Conservation (phyloP, 345 rosid species). For the Cardamine chenopodiifolia region DNA sequence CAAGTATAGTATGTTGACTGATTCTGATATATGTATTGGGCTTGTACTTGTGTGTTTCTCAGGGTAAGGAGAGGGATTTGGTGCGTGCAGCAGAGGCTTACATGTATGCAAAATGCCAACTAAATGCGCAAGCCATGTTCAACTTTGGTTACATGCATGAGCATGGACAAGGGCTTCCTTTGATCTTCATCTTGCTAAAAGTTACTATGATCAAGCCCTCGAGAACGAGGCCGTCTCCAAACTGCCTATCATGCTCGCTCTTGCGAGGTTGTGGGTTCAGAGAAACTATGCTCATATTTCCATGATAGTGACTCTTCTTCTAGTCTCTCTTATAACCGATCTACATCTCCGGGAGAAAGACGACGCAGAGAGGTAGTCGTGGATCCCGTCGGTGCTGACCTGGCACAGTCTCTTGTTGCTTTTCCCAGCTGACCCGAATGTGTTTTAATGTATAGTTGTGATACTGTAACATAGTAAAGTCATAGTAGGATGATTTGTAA, state of each 20-base stretch:
- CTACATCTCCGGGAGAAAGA: constrained; percentile 65
- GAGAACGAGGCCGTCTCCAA: constrained; percentile 68
- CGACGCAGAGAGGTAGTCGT: constrained; percentile 53
- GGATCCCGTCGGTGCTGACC: constrained; percentile 21
- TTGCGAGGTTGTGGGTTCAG: constrained; percentile 75
- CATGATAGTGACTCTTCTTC: constrained; percentile 67
- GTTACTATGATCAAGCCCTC: too few relatives aligned
- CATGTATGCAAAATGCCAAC: constrained; percentile 82
- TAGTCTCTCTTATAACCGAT: constrained; percentile 65
- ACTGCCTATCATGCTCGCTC: constrained; percentile 74
- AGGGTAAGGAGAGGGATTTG: constrained; percentile 82
- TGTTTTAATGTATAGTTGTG: too few relatives aligned
- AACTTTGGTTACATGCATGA: constrained; percentile 98
- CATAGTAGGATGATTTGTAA: neutral
- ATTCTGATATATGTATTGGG: too few relatives aligned
- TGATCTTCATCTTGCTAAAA: too few relatives aligned
- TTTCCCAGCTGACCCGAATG: neutral
- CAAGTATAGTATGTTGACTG: too few relatives aligned
- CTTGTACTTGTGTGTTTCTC: too few relatives aligned
- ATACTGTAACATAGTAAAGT: too few relatives aligned
- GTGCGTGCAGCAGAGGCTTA: constrained; percentile 92
- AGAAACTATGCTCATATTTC: constrained; percentile 60
- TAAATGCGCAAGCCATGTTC: constrained; percentile 90
- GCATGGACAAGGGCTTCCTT: constrained; percentile 80
- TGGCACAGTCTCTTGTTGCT: constrained; percentile 16